Evolutionary conservation across 129 eudicot genomes (phyloP).

Genomic region (Heracleum sosnowskyi): DNA sequence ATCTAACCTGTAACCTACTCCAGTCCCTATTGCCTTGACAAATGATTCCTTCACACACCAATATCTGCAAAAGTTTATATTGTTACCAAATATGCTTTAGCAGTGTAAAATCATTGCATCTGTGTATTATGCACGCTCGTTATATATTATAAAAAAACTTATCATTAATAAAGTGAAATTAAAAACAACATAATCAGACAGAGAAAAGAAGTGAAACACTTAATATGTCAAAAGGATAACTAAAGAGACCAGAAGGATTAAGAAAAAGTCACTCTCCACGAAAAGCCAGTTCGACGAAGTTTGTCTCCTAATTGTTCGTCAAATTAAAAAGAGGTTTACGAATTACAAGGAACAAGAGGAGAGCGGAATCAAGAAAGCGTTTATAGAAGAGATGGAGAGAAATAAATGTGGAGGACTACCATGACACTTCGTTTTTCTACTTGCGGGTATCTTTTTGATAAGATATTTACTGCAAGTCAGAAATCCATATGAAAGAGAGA

Average conservation of each 20-base stretch:
- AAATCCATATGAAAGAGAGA: neutral
- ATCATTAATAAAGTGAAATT: neutral
- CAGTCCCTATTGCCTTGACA: slow-evolving; percentile 76
- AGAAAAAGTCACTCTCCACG: neutral
- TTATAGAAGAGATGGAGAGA: neutral
- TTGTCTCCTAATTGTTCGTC: neutral
- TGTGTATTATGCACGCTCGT: neutral
- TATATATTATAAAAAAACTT: neutral
- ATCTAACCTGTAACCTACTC: slow-evolving; percentile 61
- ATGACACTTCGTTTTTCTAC: neutral
- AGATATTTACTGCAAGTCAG: neutral
- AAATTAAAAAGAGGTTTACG: neutral
- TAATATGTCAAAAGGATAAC: neutral
- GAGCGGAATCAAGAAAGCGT: neutral
- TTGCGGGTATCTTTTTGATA: neutral
- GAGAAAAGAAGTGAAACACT: neutral
- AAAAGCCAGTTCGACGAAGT: neutral
- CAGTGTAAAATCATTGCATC: neutral
- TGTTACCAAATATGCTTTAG: neutral
- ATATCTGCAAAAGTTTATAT: slow-evolving; percentile 37
- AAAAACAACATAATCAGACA: neutral
- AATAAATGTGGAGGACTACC: neutral
- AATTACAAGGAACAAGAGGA: neutral
- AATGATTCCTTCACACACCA: slow-evolving; percentile 97
- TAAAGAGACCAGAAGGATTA: neutral